Evolutionary conservation across 495 filamentous ascomycete genomes (phyloP).

Genomic region (Aspergillus haitiensis): DNA sequence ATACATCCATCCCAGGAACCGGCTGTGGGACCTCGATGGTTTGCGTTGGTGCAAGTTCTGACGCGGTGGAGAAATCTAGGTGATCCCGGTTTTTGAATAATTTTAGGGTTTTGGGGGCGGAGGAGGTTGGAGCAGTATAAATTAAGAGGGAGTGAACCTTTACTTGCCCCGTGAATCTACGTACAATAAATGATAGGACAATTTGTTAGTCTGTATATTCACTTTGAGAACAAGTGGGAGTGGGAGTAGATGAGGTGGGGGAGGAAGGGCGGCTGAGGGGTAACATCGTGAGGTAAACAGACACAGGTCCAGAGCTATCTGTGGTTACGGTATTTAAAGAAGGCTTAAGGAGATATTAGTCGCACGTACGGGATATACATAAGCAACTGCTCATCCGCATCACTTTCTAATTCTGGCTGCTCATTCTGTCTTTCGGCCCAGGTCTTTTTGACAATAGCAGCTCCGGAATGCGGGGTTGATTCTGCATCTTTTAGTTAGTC

Average conservation of each 20-base stretch:
- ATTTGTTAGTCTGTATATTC: conserved; percentile 8
- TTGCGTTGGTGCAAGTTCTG: conserved; percentile 71
- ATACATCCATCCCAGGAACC: conserved; percentile 60
- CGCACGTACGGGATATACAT: conserved; percentile 81
- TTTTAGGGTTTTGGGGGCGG: conserved; percentile 79
- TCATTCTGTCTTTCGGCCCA: conserved; percentile 76
- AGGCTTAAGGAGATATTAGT: conserved; percentile 1
- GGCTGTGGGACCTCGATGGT: conserved; percentile 76
- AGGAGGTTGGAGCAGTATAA: conserved; percentile 66
- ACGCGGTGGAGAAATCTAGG: conserved; percentile 76
- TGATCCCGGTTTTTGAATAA: conserved; percentile 82
- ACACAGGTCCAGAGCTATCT: not conserved
- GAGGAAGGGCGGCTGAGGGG: not conserved
- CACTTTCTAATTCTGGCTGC: conserved; percentile 74
- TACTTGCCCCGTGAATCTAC: conserved; percentile 90
- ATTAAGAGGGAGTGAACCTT: conserved; percentile 87
- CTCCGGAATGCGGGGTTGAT: conserved; percentile 61
- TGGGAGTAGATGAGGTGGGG: not conserved
- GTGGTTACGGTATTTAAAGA: not conserved
- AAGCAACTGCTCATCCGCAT: conserved; percentile 89
- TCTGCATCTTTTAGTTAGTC: conserved; percentile 42
- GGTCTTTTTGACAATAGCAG: conserved; percentile 79
- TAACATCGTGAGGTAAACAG: conserved; percentile 6
- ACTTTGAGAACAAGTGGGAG: not conserved
- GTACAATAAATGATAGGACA: not conserved